phyloP scores from a whole-genome alignment of 441 rosid species.

The Adansonia grandidieri region DNA sequence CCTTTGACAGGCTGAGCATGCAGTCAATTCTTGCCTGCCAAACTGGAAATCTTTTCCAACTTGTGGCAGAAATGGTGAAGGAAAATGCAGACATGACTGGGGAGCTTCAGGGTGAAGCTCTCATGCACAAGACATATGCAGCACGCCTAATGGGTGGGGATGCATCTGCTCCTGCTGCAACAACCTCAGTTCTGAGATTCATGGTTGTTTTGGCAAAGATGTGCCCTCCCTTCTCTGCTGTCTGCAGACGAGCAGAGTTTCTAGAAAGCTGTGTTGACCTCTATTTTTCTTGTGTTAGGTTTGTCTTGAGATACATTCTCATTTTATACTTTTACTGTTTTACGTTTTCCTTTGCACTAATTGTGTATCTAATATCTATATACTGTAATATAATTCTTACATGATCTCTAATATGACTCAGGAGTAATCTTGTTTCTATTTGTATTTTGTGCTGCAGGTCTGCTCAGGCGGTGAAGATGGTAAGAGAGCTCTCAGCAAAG shows the following conservation, averaged over 20 bases:
- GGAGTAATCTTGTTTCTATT: conserved; percentile 17
- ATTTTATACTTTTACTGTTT: conserved; percentile 16
- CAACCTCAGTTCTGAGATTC: conserved; percentile 96
- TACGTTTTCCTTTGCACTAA: conserved; percentile 18
- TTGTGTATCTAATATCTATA: conserved; percentile 14
- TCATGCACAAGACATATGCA: conserved; percentile 99
- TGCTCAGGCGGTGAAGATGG: conserved; percentile 88
- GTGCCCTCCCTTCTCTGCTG: conserved; percentile 94
- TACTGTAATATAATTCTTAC: conserved; percentile 21
- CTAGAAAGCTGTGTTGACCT: conserved; percentile 96
- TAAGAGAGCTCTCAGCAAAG: conserved; percentile 73
- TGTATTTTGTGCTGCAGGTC: conserved; percentile 66
- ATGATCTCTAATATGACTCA: conserved; percentile 27
- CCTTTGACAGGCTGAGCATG: conserved; percentile 89
- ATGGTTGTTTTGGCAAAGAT: conserved; percentile 99
- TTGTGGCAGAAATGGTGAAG: conserved; percentile 93
- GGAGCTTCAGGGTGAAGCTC: conserved; percentile 99
- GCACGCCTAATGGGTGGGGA: conserved; percentile 99
- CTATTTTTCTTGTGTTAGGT: conserved; percentile 98
- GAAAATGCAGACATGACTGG: conserved; percentile 91
- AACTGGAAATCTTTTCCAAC: conserved; percentile 92
- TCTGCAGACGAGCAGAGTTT: conserved; percentile 91
- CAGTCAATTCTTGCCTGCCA: conserved; percentile 90
- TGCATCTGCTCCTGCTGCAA: conserved; percentile 99
- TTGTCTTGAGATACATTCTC: conserved; percentile 42